Evolutionary conservation across 495 filamentous ascomycete genomes (phyloP).

Genomic region (Acidomyces sp.): DNA sequence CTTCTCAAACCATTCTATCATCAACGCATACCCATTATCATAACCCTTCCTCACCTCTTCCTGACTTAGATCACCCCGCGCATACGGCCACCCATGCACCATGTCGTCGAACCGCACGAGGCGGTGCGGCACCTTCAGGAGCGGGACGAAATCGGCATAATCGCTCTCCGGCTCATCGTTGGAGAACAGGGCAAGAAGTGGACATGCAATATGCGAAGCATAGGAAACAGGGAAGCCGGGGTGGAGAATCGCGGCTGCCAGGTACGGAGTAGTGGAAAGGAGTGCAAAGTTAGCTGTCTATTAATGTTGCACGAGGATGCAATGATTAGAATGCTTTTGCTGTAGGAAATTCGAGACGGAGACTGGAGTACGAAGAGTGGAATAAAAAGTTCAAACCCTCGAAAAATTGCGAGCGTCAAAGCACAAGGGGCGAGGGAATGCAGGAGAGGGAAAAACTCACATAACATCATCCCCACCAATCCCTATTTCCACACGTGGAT

Average conservation of each 20-base stretch:
- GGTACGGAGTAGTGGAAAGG: not conserved
- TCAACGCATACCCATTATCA: constrained; percentile 9
- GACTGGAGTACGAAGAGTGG: not conserved
- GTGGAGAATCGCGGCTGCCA: not conserved
- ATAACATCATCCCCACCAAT: constrained; percentile 6
- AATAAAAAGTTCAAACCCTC: not conserved
- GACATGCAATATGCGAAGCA: not conserved
- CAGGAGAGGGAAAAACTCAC: not conserved
- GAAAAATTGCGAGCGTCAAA: not conserved
- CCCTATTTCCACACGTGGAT: constrained; percentile 4
- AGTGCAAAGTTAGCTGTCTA: not conserved
- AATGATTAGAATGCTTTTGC: not conserved
- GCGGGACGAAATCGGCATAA: not conserved
- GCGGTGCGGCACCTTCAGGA: constrained; percentile 2
- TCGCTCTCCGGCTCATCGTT: constrained; percentile 8
- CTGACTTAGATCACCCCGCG: constrained; percentile 5
- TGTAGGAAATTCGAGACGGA: not conserved
- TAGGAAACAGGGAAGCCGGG: not conserved
- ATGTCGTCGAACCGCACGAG: constrained; percentile 1
- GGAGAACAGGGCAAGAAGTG: constrained; percentile 5
- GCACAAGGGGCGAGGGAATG: not conserved
- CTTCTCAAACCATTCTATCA: constrained; percentile 7
- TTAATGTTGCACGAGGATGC: not conserved
- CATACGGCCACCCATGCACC: constrained; percentile 8
- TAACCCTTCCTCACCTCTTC: constrained; percentile 1